Conservation (phyloP, 306 rosid genomes). For the Prunus mira region DNA sequence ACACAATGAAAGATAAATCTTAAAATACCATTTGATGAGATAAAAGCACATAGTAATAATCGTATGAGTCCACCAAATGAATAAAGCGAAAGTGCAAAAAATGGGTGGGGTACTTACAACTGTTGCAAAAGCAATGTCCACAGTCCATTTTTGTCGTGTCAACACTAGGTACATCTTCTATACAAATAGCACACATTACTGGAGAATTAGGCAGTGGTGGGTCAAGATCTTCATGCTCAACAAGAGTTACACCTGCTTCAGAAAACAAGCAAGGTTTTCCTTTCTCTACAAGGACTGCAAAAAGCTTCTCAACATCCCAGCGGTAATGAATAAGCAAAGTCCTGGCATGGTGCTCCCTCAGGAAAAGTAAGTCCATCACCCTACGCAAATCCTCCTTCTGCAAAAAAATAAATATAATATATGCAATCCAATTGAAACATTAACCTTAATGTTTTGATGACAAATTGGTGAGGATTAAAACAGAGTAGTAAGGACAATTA, state of each 20-base stretch:
- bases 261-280: slow-evolving; percentile 53
- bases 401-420: not conserved
- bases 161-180: slow-evolving; percentile 58
- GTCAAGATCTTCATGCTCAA: slow-evolving; percentile 35
- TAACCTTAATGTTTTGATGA: not conserved
- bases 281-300: slow-evolving; percentile 63
- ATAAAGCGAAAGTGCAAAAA: not conserved
- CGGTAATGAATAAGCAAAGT: slow-evolving; percentile 78
- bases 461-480: not conserved
- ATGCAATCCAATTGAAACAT: slow-evolving; percentile 17
- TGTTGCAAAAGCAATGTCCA: slow-evolving; percentile 90
- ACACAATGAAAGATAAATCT: not conserved
- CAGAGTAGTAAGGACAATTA: not conserved
- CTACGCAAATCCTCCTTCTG: slow-evolving; percentile 83
- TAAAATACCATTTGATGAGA: not conserved
- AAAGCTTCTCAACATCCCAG: slow-evolving; percentile 82
- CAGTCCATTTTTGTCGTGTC: slow-evolving; percentile 85
- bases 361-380: slow-evolving; percentile 74
- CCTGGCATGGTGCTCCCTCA: slow-evolving; percentile 81
- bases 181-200: slow-evolving; percentile 67
- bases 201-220: slow-evolving; percentile 29
- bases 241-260: slow-evolving; percentile 75
- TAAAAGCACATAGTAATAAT: not conserved
- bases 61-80: not conserved
- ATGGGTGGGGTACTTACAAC: slow-evolving; percentile 50